A percentile compares a stretch with the other conserved stretches of the same genome.
phyloP scores from a whole-genome alignment of 805 yeast species.

The Saccharomyces kudriavzevii region DNA sequence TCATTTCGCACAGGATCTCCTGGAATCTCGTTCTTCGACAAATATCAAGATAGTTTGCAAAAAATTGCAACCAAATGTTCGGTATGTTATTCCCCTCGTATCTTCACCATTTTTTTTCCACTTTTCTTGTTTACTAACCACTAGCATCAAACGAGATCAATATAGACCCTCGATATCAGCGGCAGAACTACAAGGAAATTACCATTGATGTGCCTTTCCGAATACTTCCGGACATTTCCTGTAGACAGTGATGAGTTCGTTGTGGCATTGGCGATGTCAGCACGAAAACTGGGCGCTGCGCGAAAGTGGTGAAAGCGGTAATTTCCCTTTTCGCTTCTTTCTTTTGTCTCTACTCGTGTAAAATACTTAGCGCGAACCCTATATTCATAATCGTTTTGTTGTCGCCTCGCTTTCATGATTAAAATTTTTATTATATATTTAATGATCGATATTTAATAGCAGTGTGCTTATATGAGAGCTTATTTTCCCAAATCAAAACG shows the following conservation, averaged over 20 bases:
- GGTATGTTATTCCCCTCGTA: slow-evolving; percentile 17
- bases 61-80: slow-evolving; percentile 17
- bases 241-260: slow-evolving; percentile 18
- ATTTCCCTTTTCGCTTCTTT: not conserved
- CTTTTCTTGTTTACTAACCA: slow-evolving; percentile 6
- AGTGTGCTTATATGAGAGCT: not conserved
- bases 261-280: slow-evolving; percentile 16
- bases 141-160: not conserved
- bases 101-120: not conserved
- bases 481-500: not conserved
- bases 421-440: not conserved
- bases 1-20: not conserved
- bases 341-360: not conserved
- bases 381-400: not conserved
- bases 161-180: slow-evolving; percentile 18
- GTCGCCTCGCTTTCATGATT: not conserved
- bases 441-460: not conserved
- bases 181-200: slow-evolving; percentile 27
- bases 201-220: slow-evolving; percentile 25
- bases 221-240: slow-evolving; percentile 21
- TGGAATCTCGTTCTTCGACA: slow-evolving; percentile 1
- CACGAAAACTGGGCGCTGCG: not conserved
- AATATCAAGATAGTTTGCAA: slow-evolving; percentile 8
- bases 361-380: not conserved
- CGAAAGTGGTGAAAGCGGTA: not conserved